Percentiles rank a stretch among this genome's conserved stretches.
Conservation (phyloP, 2,329 filamentous ascomycete species). For the Coniochaeta ligniaria region DNA sequence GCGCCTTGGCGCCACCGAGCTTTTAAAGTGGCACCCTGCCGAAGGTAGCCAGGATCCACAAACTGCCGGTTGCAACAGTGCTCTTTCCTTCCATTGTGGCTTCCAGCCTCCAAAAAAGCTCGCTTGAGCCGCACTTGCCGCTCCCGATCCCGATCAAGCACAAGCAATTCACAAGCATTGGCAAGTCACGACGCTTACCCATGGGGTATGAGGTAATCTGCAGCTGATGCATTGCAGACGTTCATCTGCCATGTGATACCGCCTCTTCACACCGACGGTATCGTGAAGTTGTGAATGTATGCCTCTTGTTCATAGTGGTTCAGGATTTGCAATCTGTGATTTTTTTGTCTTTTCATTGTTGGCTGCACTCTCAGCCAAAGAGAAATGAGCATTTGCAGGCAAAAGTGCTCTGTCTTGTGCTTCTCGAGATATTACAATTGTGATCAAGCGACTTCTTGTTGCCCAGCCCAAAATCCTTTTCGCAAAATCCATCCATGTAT, state of each 20-base stretch:
- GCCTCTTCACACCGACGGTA: no score
- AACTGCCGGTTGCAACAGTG: not conserved
- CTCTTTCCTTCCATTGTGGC: not conserved
- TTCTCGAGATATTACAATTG: not conserved
- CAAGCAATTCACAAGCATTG: no score
- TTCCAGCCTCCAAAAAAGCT: no score
- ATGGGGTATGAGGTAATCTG: not conserved
- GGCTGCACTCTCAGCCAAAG: no score
- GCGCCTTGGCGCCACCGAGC: not conserved
- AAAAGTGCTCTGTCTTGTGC: not conserved
- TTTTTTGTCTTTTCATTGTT: not conserved
- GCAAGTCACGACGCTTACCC: no score
- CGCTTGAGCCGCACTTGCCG: not conserved
- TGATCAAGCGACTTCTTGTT: not conserved
- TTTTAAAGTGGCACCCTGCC: not conserved
- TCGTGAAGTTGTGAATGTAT: no score
- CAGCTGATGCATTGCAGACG: not conserved
- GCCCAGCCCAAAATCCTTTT: not conserved
- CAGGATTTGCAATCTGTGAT: not conserved
- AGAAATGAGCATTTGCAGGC: not conserved
- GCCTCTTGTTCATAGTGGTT: not conserved
- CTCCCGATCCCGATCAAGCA: not conserved
- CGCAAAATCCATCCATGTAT: not conserved
- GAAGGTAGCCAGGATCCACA: not conserved
- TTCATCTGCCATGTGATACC: not conserved